A percentile compares a stretch with the other conserved stretches of the same genome.
Conservation (phyloP, 106 monocot genomes). For the Vanilla planifolia region DNA sequence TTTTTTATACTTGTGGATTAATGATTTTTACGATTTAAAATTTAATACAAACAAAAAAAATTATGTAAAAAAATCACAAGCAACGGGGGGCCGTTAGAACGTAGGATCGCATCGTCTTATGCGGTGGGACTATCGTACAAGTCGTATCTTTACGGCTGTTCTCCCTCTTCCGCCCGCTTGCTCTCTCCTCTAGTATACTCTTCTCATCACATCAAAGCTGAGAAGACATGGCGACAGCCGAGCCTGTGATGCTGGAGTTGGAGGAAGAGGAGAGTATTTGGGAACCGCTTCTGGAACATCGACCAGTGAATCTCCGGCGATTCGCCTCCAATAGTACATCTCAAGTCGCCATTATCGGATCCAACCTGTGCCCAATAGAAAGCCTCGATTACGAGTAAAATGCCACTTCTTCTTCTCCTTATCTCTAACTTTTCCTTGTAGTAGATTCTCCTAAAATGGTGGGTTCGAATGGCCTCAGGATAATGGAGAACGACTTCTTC, state of each 20-base stretch:
- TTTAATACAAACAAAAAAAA: background rate
- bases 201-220: too few species aligned
- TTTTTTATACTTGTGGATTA: background rate
- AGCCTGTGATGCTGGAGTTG: background rate
- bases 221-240: background rate
- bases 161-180: background rate
- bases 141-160: background rate
- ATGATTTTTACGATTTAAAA: background rate
- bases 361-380: slow-evolving; percentile 75
- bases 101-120: too few species aligned
- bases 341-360: slow-evolving; percentile 78
- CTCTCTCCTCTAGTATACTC: background rate
- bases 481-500: slow-evolving; percentile 78
- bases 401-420: background rate
- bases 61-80: too few species aligned
- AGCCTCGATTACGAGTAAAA: slow-evolving; percentile 78
- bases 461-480: slow-evolving; percentile 13
- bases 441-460: background rate
- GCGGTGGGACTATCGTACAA: too few species aligned
- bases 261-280: background rate
- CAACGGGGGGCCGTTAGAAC: too few species aligned
- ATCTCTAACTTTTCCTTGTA: background rate
- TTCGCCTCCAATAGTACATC: slow-evolving; percentile 58
- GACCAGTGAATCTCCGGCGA: slow-evolving; percentile 23
- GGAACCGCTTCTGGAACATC: background rate